Evolutionary conservation across 192 early-diverging fungal species (phyloP).

Genomic region (Phycomyces blakesleeanus): DNA sequence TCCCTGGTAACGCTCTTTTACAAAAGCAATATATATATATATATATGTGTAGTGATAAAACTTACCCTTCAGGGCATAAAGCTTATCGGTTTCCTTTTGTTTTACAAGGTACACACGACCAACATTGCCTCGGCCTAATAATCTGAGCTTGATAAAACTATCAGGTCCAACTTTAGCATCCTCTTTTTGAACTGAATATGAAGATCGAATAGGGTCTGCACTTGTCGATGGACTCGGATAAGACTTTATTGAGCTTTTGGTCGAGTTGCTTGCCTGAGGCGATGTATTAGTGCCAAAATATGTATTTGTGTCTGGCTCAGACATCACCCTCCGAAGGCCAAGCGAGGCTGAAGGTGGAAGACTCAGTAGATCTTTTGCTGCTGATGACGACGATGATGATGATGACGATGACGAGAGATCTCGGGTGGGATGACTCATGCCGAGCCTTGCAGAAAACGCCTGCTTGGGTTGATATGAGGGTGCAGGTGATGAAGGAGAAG

Average conservation of each 20-base stretch:
- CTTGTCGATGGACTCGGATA: too few species aligned
- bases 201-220: neutral
- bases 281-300: neutral
- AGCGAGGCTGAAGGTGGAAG: neutral
- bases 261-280: too few species aligned
- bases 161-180: slow-evolving; percentile 9
- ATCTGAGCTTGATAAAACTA: slow-evolving; percentile 24
- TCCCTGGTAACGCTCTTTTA: too few species aligned
- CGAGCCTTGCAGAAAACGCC: neutral
- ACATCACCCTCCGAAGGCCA: slow-evolving; percentile 2
- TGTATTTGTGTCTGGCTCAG: slow-evolving; percentile 8
- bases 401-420: too few species aligned
- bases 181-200: slow-evolving; percentile 18
- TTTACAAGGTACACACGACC: slow-evolving; percentile 31
- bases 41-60: neutral
- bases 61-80: slow-evolving; percentile 34
- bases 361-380: too few species aligned
- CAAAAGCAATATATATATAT: too few species aligned
- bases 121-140: slow-evolving; percentile 29
- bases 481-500: slow-evolving; percentile 17
- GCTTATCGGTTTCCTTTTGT: slow-evolving; percentile 20
- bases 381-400: too few species aligned
- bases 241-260: too few species aligned
- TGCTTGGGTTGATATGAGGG: slow-evolving; percentile 20
- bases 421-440: neutral